Conservation (phyloP, 2,329 filamentous ascomycete genomes). For the Laburnicola sp. region DNA sequence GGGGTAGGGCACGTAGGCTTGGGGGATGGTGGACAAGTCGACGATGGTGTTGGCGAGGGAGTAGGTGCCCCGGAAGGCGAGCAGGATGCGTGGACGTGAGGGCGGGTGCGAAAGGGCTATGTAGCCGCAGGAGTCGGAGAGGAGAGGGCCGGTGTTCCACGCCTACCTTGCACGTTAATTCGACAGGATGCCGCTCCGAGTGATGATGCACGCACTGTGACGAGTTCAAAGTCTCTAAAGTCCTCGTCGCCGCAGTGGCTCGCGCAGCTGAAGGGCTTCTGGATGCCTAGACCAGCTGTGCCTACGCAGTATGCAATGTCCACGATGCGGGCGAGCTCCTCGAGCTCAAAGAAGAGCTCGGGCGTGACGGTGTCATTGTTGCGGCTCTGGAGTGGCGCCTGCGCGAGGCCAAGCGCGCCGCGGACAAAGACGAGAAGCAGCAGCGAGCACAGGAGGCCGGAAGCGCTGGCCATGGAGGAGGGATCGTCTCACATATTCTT, state of each 20-base stretch:
- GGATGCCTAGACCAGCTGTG: conserved; percentile 78
- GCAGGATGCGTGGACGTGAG: conserved; percentile 66
- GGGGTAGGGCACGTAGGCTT: conserved; percentile 88
- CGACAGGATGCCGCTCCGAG: not conserved
- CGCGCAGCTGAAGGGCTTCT: conserved; percentile 79
- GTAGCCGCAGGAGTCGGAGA: conserved; percentile 92
- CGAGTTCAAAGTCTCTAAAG: conserved; percentile 76
- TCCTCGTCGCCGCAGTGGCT: conserved; percentile 82
- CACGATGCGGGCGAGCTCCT: conserved; percentile 86
- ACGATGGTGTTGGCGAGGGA: conserved; percentile 88
- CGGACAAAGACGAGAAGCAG: conserved; percentile 17
- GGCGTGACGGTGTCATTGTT: conserved; percentile 55
- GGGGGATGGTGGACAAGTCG: conserved; percentile 85
- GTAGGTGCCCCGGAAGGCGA: conserved; percentile 94
- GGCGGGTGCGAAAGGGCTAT: conserved; percentile 79
- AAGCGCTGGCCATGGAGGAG: conserved; percentile 18
- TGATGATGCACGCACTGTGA: conserved; percentile 54
- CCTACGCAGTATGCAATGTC: conserved; percentile 96
- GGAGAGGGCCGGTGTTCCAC: conserved; percentile 85
- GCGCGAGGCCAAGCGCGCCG: conserved; percentile 14
- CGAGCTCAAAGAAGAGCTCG: conserved; percentile 75
- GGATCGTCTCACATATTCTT: conserved; percentile 38
- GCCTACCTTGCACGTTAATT: conserved; percentile 51
- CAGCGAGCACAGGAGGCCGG: conserved; percentile 24
- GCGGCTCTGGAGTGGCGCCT: conserved; percentile 18